These are phyloP conservation scores for Penicillium freii DNA, from an alignment of 2,329 filamentous ascomycete species.

Conservation along the genomic window DNA sequence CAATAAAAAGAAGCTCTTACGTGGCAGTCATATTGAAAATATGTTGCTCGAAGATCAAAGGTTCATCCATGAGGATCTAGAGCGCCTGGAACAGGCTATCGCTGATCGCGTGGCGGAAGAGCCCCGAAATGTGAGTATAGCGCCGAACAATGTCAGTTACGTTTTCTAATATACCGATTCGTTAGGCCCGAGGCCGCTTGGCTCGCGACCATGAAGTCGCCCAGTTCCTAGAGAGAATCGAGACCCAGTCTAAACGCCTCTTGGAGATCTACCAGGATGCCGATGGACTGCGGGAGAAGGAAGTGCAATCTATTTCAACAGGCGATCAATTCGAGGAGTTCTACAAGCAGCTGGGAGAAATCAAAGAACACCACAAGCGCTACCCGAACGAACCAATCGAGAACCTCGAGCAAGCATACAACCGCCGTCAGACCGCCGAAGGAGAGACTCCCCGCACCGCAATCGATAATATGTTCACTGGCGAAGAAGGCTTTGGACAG, in stretches of 20 bases:
- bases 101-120: slow-evolving; percentile 86
- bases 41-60: slow-evolving; percentile 93
- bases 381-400: slow-evolving; percentile 95
- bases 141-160: slow-evolving; percentile 2
- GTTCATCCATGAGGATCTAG: slow-evolving; percentile 91
- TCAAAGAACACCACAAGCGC: slow-evolving; percentile 82
- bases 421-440: slow-evolving; percentile 64
- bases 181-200: slow-evolving; percentile 79
- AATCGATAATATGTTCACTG: slow-evolving; percentile 89
- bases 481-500: slow-evolving; percentile 88
- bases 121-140: slow-evolving; percentile 70
- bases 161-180: slow-evolving; percentile 20
- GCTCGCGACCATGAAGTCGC: slow-evolving; percentile 90
- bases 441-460: slow-evolving; percentile 63
- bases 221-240: slow-evolving; percentile 81
- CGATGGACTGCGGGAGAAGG: slow-evolving; percentile 67
- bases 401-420: slow-evolving; percentile 91
- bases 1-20: neutral
- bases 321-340: slow-evolving; percentile 90
- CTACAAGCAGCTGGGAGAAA: slow-evolving; percentile 75
- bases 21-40: slow-evolving; percentile 15
- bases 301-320: slow-evolving; percentile 78
- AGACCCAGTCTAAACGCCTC: slow-evolving; percentile 77
- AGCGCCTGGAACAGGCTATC: slow-evolving; percentile 91
- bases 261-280: slow-evolving; percentile 81